These are phyloP conservation scores for Stereocaulon alpinum DNA, from an alignment of 495 filamentous ascomycete species.

Conservation along the genomic window DNA sequence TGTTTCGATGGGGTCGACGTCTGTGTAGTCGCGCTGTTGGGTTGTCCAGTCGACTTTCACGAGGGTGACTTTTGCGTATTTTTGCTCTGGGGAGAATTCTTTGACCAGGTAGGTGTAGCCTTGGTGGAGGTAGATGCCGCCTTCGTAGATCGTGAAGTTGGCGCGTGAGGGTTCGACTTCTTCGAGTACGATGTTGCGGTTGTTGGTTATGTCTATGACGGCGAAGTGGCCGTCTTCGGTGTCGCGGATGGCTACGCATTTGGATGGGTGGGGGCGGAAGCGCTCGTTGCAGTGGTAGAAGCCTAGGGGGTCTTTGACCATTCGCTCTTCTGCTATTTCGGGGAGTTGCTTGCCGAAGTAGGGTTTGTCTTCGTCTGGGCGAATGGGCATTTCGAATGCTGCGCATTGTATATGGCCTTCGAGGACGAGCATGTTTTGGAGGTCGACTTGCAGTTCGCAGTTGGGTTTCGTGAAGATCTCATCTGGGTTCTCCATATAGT, in stretches of 20 bases:
- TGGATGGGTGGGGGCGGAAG: slow-evolving; percentile 76
- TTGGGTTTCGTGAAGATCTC: slow-evolving; percentile 95
- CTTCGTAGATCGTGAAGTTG: slow-evolving; percentile 94
- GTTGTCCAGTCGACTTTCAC: slow-evolving; percentile 97
- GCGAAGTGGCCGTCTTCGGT: slow-evolving; percentile 89
- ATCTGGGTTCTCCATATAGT: slow-evolving; percentile 92
- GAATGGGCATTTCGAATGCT: slow-evolving; percentile 88
- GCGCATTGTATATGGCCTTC: slow-evolving; percentile 96
- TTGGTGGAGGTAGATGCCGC: slow-evolving; percentile 95
- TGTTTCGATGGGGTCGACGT: slow-evolving; percentile 86
- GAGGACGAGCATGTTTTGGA: slow-evolving; percentile 80
- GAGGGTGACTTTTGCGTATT: slow-evolving; percentile 60
- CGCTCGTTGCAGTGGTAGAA: slow-evolving; percentile 86
- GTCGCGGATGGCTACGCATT: slow-evolving; percentile 80
- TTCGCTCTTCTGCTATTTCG: slow-evolving; percentile 61
- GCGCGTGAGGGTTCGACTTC: slow-evolving; percentile 92
- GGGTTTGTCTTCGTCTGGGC: slow-evolving; percentile 54
- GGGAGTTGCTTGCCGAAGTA: slow-evolving; percentile 75
- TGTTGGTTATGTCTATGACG: slow-evolving; percentile 78
- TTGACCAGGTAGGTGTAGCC: slow-evolving; percentile 84
- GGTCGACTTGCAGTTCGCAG: slow-evolving; percentile 75
- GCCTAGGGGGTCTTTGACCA: slow-evolving; percentile 61
- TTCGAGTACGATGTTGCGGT: slow-evolving; percentile 77
- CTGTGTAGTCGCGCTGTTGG: slow-evolving; percentile 85
- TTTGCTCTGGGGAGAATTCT: slow-evolving; percentile 69